A percentile compares a stretch with the other conserved stretches of the same genome.
Conservation (phyloP, 148 eudicot genomes). For the Chenopodium formosanum region DNA sequence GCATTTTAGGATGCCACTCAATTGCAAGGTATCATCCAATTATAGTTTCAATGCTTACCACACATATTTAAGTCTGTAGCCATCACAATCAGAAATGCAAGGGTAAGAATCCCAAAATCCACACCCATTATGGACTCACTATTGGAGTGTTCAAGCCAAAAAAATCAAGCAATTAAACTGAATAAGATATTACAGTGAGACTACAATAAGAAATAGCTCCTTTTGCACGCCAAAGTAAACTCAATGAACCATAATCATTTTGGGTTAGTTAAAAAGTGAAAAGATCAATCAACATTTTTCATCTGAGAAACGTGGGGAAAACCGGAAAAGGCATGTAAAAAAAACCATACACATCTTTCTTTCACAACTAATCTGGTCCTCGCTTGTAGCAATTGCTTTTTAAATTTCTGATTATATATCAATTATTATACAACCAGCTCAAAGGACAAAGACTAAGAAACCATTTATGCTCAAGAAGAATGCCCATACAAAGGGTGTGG, state of each 20-base stretch:
- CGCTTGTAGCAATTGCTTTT: not conserved
- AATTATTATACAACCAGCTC: not conserved
- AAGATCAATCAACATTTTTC: not conserved
- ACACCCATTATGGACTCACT: not conserved
- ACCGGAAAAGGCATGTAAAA: not conserved
- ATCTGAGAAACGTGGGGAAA: not conserved
- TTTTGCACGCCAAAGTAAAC: not conserved
- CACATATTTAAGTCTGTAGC: not conserved
- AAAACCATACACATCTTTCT: not conserved
- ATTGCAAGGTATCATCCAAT: not conserved
- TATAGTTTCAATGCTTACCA: not conserved
- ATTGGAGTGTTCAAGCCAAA: not conserved
- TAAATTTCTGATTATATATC: not conserved
- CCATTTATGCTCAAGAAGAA: not conserved
- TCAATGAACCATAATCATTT: not conserved
- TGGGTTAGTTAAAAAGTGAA: not conserved
- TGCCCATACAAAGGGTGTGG: not conserved
- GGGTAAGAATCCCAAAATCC: not conserved
- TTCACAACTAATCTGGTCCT: not conserved
- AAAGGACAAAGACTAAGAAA: not conserved
- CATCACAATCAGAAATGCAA: not conserved
- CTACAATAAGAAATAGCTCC: not conserved
- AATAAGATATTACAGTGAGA: not conserved
- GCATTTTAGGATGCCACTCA: not conserved
- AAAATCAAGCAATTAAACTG: not conserved